Evolutionary conservation across 2,329 filamentous ascomycete species (phyloP).

Genomic region (Ophiostoma perfectum): DNA sequence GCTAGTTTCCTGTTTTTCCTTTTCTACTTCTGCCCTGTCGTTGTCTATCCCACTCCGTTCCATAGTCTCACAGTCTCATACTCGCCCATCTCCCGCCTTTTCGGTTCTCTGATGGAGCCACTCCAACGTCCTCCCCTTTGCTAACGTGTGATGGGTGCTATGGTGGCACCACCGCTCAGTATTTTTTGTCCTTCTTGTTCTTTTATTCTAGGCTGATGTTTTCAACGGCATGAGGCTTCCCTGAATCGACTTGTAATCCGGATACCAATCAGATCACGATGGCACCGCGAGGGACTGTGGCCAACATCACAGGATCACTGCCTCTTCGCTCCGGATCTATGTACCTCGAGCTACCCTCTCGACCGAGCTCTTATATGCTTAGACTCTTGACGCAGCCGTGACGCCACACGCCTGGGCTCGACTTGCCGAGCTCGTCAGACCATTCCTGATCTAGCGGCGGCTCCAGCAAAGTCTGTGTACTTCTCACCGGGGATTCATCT

Average conservation of each 20-base stretch:
- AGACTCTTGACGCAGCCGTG: conserved; percentile 4
- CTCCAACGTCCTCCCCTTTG: background rate
- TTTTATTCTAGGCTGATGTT: background rate
- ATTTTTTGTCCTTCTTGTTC: background rate
- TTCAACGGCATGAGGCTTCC: too few relatives aligned
- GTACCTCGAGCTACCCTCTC: background rate
- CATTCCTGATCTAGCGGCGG: background rate
- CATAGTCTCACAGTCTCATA: background rate
- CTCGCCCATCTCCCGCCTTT: background rate
- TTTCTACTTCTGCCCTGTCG: background rate
- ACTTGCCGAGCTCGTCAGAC: background rate
- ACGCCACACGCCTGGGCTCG: background rate
- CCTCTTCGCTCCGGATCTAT: background rate
- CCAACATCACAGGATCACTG: background rate
- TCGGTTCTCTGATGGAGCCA: background rate
- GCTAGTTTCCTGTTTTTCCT: background rate
- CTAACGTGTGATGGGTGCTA: background rate
- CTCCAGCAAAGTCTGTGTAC: background rate
- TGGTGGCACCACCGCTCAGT: background rate
- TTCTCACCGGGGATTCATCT: background rate
- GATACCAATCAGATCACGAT: background rate
- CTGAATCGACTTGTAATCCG: too few relatives aligned
- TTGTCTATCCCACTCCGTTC: background rate
- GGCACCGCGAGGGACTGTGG: background rate
- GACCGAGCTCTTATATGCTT: background rate